phyloP scores from a whole-genome alignment of 192 early-diverging fungal genomes.

The Coemansia sp. region DNA sequence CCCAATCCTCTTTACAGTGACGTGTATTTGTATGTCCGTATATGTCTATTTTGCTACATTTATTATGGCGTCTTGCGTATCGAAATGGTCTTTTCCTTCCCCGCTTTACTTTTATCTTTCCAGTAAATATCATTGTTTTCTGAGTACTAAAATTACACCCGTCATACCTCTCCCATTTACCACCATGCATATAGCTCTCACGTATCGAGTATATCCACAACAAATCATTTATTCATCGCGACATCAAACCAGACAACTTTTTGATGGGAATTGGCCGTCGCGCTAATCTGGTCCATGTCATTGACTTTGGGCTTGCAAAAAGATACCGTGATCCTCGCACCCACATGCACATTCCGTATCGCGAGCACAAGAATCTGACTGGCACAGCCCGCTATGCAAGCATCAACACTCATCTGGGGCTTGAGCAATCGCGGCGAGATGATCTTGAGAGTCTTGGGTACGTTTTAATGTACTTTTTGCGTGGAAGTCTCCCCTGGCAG shows the following conservation, averaged over 20 bases:
- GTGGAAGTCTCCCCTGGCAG: conserved; percentile 91
- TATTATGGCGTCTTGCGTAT: too few relatives aligned
- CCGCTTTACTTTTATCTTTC: neutral
- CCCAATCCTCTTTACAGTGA: neutral
- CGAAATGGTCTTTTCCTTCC: neutral
- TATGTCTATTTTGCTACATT: neutral
- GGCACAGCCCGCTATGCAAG: conserved; percentile 92
- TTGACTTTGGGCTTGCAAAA: conserved; percentile 92
- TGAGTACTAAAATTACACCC: neutral
- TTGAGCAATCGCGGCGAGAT: conserved; percentile 88
- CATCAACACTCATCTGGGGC: conserved; percentile 84
- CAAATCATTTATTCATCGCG: conserved; percentile 90
- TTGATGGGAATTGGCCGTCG: conserved; percentile 85
- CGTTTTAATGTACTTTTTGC: conserved; percentile 90
- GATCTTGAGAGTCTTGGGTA: conserved; percentile 90
- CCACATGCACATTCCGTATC: conserved; percentile 85
- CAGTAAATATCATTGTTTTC: neutral
- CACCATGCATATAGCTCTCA: conserved; percentile 53
- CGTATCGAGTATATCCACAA: conserved; percentile 80
- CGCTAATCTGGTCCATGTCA: conserved; percentile 81
- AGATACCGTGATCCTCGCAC: conserved; percentile 85
- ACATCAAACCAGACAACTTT: conserved; percentile 93
- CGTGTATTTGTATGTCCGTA: neutral
- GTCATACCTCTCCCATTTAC: neutral
- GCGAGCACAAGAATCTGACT: conserved; percentile 91